A percentile compares a stretch with the other conserved stretches of the same genome.
These are phyloP conservation scores for Didymella glomerata DNA, from an alignment of 2,329 filamentous ascomycete genomes.

Conservation along the genomic window DNA sequence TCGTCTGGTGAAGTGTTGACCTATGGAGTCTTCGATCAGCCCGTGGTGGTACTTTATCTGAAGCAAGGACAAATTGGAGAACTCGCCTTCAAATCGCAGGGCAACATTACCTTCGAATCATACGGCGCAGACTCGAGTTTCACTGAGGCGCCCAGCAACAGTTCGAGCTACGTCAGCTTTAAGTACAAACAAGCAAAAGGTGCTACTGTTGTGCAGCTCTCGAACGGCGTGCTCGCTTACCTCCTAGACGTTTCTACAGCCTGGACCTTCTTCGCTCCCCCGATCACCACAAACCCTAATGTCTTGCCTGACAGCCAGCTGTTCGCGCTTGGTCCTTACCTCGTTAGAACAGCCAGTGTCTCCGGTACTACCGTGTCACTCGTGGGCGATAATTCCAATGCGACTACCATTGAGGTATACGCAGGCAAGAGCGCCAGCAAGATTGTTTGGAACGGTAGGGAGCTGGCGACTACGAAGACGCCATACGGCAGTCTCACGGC, in stretches of 20 bases:
- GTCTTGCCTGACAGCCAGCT: slow-evolving; percentile 57
- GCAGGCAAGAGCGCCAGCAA: slow-evolving; percentile 39
- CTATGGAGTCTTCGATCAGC: slow-evolving; percentile 58
- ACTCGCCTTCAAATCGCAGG: slow-evolving; percentile 59
- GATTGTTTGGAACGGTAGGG: slow-evolving; percentile 59
- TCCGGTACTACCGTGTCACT: slow-evolving; percentile 55
- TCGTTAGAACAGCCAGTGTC: slow-evolving; percentile 53
- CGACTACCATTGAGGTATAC: slow-evolving; percentile 55
- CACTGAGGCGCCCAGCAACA: slow-evolving; percentile 31
- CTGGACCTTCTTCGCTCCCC: slow-evolving; percentile 65
- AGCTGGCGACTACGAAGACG: slow-evolving; percentile 48
- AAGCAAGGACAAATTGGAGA: slow-evolving; percentile 59
- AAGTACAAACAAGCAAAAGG: slow-evolving; percentile 60
- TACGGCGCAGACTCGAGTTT: slow-evolving; percentile 54
- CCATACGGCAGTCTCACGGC: slow-evolving; percentile 58
- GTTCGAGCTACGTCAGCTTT: slow-evolving; percentile 42
- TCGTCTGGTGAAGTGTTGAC: slow-evolving; percentile 62
- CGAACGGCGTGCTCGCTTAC: slow-evolving; percentile 60
- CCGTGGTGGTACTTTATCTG: slow-evolving; percentile 61
- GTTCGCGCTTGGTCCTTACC: slow-evolving; percentile 41
- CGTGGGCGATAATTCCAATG: slow-evolving; percentile 56
- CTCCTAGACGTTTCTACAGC: slow-evolving; percentile 63
- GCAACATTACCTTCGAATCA: slow-evolving; percentile 51
- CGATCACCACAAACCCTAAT: slow-evolving; percentile 57
- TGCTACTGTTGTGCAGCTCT: slow-evolving; percentile 58